These are phyloP conservation scores for Parietaria judaica DNA, from an alignment of 306 rosid genomes.

Conservation along the genomic window DNA sequence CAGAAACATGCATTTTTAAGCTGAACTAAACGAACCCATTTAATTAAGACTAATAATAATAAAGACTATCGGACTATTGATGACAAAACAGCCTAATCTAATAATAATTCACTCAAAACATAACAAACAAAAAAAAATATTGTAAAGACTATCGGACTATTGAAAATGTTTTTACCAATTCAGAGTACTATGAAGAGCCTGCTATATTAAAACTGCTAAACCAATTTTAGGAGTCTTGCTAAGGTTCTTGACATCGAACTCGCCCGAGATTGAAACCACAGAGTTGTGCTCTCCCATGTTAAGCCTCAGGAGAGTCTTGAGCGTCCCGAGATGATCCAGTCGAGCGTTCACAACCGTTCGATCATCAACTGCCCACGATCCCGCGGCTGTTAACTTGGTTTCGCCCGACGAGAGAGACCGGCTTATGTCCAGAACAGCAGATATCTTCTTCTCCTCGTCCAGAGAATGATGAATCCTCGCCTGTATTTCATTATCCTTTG, in stretches of 20 bases:
- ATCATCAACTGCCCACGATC: constrained; percentile 2
- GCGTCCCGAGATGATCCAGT: background rate
- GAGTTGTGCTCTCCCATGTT: background rate
- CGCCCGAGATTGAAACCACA: background rate
- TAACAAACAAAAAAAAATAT: too few relatives aligned
- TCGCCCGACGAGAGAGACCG: background rate
- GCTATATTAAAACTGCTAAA: background rate
- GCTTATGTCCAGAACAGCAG: constrained; percentile 5
- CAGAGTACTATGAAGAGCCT: too few relatives aligned
- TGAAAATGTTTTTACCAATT: too few relatives aligned
- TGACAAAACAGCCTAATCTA: too few relatives aligned
- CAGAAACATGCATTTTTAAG: too few relatives aligned
- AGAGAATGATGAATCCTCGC: constrained; percentile 3
- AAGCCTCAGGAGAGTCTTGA: background rate
- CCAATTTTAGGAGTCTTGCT: constrained; percentile 11
- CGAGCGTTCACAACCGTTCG: constrained; percentile 8
- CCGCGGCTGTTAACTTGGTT: background rate
- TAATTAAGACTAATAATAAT: too few relatives aligned
- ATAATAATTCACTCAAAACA: too few relatives aligned
- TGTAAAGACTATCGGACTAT: too few relatives aligned
- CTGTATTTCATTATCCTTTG: background rate
- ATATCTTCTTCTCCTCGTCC: background rate
- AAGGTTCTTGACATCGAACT: background rate
- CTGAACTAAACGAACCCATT: too few relatives aligned
- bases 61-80: too few relatives aligned